phyloP scores from a whole-genome alignment of 345 rosid species.

The Acer yangbiense region DNA sequence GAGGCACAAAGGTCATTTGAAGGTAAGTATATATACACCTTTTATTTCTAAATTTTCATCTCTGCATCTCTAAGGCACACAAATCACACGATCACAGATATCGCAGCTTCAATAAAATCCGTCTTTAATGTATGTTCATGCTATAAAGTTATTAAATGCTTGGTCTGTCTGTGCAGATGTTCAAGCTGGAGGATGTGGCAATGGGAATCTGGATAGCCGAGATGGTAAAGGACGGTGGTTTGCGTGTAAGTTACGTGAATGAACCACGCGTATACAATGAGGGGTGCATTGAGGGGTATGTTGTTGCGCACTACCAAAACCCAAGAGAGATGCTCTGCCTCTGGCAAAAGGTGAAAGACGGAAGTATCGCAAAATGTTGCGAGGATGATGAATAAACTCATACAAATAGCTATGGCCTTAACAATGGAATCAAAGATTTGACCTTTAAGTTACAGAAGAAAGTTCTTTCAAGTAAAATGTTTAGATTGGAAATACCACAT shows the following conservation, averaged over 20 bases:
- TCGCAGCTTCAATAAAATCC: too few relatives aligned
- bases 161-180: constrained; percentile 32
- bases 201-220: constrained; percentile 53
- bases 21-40: constrained; percentile 19
- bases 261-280: constrained; percentile 33
- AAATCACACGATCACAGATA: background rate
- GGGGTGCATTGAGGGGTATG: constrained; percentile 42
- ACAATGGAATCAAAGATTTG: background rate
- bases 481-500: background rate
- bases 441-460: too few relatives aligned
- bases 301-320: constrained; percentile 47
- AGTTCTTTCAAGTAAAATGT: background rate
- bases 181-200: constrained; percentile 45
- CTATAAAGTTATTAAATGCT: background rate
- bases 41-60: background rate
- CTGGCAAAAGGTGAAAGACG: constrained; percentile 39
- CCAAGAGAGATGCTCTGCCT: constrained; percentile 46
- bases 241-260: constrained; percentile 30
- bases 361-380: constrained; percentile 3
- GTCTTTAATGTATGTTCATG: background rate
- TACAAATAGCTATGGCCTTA: background rate
- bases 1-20: constrained; percentile 26
- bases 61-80: background rate
- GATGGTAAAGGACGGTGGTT: constrained; percentile 38
- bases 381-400: background rate